Percentiles rank a stretch among this genome's conserved stretches.
phyloP scores from a whole-genome alignment of 2,329 filamentous ascomycete genomes.

The Aspergillus pseudotamarii region DNA sequence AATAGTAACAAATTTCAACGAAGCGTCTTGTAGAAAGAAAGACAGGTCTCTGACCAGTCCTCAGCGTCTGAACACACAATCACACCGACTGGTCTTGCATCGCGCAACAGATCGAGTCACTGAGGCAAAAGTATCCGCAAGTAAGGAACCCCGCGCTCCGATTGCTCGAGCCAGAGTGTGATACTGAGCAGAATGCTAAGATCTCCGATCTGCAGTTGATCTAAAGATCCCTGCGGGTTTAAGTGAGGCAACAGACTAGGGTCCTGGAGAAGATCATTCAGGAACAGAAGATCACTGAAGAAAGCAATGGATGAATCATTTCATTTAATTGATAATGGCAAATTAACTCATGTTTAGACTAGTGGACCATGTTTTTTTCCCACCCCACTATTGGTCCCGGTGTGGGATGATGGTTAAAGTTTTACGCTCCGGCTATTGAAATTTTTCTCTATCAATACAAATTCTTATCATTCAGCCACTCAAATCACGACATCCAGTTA shows the following conservation, averaged over 20 bases:
- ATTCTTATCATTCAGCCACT: not conserved
- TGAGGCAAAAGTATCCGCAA: not conserved
- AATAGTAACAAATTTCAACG: not conserved
- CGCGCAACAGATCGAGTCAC: not conserved
- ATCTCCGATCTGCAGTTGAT: not conserved
- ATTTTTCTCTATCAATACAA: not conserved
- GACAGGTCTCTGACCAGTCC: not conserved
- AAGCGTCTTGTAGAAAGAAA: not conserved
- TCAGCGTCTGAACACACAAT: not conserved
- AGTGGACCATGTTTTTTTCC: slow-evolving; percentile 2
- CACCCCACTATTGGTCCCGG: not conserved
- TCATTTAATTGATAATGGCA: not conserved
- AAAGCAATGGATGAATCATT: not conserved
- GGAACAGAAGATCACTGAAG: not conserved
- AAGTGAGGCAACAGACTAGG: not conserved
- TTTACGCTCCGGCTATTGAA: not conserved
- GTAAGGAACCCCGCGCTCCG: not conserved
- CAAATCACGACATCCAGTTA: not conserved
- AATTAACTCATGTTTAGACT: slow-evolving; percentile 3
- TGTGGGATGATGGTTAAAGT: not conserved
- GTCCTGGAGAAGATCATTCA: not conserved
- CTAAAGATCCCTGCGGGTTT: not conserved
- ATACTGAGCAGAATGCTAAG: not conserved
- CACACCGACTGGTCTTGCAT: not conserved
- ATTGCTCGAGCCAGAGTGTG: not conserved